phyloP scores from a whole-genome alignment of 2,329 filamentous ascomycete species.

The Cercospora citrullina region DNA sequence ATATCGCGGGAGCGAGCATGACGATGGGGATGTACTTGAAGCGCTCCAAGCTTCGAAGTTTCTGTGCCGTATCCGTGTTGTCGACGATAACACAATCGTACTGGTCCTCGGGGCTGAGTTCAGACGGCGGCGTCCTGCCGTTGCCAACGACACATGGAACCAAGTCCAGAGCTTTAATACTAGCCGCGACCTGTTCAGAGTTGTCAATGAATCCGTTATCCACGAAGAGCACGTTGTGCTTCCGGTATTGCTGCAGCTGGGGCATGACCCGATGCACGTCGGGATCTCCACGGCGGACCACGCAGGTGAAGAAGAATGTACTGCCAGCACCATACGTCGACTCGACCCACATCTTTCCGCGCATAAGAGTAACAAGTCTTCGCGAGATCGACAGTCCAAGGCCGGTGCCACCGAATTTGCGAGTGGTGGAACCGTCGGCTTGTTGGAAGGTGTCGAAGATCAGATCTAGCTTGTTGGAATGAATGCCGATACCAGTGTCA shows the following conservation, averaged over 20 bases:
- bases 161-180: slow-evolving; percentile 77
- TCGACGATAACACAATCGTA: slow-evolving; percentile 97
- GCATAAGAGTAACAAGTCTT: slow-evolving; percentile 92
- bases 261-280: slow-evolving; percentile 77
- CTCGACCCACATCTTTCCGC: slow-evolving; percentile 93
- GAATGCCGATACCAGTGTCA: slow-evolving; percentile 95
- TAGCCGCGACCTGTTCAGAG: slow-evolving; percentile 71
- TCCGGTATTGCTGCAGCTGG: slow-evolving; percentile 84
- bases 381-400: slow-evolving; percentile 94
- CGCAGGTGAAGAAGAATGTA: slow-evolving; percentile 94
- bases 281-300: slow-evolving; percentile 78
- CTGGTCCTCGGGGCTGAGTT: slow-evolving; percentile 58
- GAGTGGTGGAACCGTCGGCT: slow-evolving; percentile 92
- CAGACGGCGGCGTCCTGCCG: slow-evolving; percentile 59
- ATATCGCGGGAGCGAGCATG: slow-evolving; percentile 81
- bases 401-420: slow-evolving; percentile 93
- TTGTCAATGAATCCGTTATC: slow-evolving; percentile 83
- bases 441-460: slow-evolving; percentile 99
- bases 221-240: slow-evolving; percentile 90
- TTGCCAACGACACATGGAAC: slow-evolving; percentile 81
- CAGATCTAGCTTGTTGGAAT: slow-evolving; percentile 88
- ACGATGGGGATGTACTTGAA: slow-evolving; percentile 99
- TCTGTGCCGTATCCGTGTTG: slow-evolving; percentile 84
- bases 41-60: slow-evolving; percentile 81
- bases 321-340: slow-evolving; percentile 89